These are phyloP conservation scores for Yarrowia keelungensis DNA, from an alignment of 805 yeast species.

Conservation along the genomic window DNA sequence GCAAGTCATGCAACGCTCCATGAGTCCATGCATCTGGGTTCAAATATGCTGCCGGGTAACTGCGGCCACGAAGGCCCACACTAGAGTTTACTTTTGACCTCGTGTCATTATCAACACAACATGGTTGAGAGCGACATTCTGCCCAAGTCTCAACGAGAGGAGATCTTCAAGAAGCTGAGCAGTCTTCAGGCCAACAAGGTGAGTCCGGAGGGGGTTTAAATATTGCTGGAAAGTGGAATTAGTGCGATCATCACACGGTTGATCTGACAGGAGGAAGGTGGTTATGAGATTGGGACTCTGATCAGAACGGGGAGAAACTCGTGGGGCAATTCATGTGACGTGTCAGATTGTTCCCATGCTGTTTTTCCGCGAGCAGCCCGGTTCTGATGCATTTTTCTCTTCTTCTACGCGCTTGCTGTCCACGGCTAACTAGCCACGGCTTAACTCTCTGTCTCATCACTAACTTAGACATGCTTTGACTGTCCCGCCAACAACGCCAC, in stretches of 20 bases:
- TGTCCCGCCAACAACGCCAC: slow-evolving; percentile 94
- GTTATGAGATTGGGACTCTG: neutral
- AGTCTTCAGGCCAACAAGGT: slow-evolving; percentile 75
- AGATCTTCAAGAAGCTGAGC: slow-evolving; percentile 67
- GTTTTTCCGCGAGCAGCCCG: too few species aligned
- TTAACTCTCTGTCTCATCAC: neutral
- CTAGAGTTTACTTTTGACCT: slow-evolving; percentile 35
- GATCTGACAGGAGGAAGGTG: slow-evolving; percentile 6
- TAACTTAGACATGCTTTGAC: slow-evolving; percentile 74
- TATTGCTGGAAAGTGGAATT: too few species aligned
- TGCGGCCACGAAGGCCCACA: neutral
- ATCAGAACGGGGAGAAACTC: too few species aligned
- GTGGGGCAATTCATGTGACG: neutral
- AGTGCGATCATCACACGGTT: neutral
- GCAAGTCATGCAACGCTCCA: slow-evolving; percentile 6
- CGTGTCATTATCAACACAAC: slow-evolving; percentile 38
- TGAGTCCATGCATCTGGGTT: neutral
- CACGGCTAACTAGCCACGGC: too few species aligned
- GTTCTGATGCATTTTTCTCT: too few species aligned
- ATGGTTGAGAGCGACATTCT: slow-evolving; percentile 45
- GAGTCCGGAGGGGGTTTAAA: neutral
- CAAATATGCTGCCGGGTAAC: slow-evolving; percentile 37
- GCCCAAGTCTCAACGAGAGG: slow-evolving; percentile 67
- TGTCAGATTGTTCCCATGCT: neutral
- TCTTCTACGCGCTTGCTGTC: too few species aligned